Base-by-base conservation (phyloP, 768 basidiomycete genomes). In the Exidia glandulosa region DNA sequence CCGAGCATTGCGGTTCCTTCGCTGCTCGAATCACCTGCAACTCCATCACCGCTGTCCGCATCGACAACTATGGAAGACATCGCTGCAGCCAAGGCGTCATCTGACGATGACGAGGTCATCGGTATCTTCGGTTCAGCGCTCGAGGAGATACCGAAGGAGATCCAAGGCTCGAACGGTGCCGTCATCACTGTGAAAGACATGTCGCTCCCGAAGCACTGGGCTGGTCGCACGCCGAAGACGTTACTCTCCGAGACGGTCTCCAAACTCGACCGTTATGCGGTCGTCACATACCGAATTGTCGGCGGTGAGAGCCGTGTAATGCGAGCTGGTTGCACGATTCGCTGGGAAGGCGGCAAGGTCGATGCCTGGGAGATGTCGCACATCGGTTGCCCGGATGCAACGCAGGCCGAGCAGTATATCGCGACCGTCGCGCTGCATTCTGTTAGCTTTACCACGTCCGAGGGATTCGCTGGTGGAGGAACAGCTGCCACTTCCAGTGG, bases 391-490 rank as follows among this genome's bases (percentile, higher is more conserved):
- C 75, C 81, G 48, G 82, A 89, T 62, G 79, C 82, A 59, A 66
- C 68, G 0, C 93, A 97, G 69, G 94, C 95, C 27, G 90, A 90
- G 70, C 85, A 97, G 66, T 99, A 92, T 68, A 80, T 95, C 56
- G 82, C 95, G 3, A 88, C 88, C 19, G 72, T 94, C 55, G 93
- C 92, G 3, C 75, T 97, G 33, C 90, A 95, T 70, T 79, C 82
- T 3, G 73, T 97, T 32, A 83, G 82, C 12, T 90, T 85, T 65
- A 82, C 84, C 16, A 60, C 70, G 2, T 78, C 78, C 0, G 80
- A 81, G 57, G 87, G 87, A 7, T 91, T 91, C 70, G 78, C 59
- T 16, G 57, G 81, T 10, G 70, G 78, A 2, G 78, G 79, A n/a
- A n/a, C n/a, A n/a, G 70, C 69, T 3, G 72, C 78, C 32, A 70